Conservation (phyloP, 2,329 filamentous ascomycete genomes). For the Aspergillus sojae region DNA sequence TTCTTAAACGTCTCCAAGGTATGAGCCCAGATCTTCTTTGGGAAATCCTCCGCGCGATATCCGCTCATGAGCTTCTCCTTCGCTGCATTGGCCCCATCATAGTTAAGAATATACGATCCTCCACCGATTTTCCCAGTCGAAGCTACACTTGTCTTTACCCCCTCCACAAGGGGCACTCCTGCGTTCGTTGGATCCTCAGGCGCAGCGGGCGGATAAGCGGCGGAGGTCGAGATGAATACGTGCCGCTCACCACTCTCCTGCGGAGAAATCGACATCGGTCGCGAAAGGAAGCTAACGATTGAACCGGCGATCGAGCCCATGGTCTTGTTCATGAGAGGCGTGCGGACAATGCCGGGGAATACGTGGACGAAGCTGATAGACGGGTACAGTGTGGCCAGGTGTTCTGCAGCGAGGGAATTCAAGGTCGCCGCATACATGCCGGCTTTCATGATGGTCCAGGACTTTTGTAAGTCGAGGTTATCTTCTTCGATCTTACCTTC, state of each 20-base stretch:
- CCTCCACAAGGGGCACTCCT: constrained; percentile 5
- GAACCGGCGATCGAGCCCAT: constrained; percentile 35
- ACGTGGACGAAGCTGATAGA: constrained; percentile 52
- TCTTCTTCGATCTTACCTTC: constrained; percentile 58
- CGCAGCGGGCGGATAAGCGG: constrained; percentile 30
- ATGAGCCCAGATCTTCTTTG: constrained; percentile 36
- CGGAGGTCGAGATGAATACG: constrained; percentile 45
- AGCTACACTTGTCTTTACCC: constrained; percentile 20
- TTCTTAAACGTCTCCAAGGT: constrained; percentile 26
- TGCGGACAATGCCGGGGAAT: constrained; percentile 52
- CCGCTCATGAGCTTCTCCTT: constrained; percentile 27
- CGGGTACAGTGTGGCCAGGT: constrained; percentile 51
- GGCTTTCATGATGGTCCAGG: constrained; percentile 26
- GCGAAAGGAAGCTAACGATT: constrained; percentile 10
- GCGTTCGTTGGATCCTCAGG: constrained; percentile 7
- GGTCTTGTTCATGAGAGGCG: constrained; percentile 37
- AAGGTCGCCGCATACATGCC: constrained; percentile 50
- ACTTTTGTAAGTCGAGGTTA: constrained; percentile 38
- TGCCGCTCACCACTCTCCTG: constrained; percentile 51
- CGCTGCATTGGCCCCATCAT: constrained; percentile 24
- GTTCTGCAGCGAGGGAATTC: constrained; percentile 53
- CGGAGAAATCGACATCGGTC: constrained; percentile 20
- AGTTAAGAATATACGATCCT: constrained; percentile 32
- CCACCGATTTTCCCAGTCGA: constrained; percentile 33
- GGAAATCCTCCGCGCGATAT: constrained; percentile 31